Evolutionary conservation across 2,329 filamentous ascomycete genomes (phyloP), one percentile per base, ranked within the genome.

Genomic region (Aspergillus puulaauensis): DNA sequence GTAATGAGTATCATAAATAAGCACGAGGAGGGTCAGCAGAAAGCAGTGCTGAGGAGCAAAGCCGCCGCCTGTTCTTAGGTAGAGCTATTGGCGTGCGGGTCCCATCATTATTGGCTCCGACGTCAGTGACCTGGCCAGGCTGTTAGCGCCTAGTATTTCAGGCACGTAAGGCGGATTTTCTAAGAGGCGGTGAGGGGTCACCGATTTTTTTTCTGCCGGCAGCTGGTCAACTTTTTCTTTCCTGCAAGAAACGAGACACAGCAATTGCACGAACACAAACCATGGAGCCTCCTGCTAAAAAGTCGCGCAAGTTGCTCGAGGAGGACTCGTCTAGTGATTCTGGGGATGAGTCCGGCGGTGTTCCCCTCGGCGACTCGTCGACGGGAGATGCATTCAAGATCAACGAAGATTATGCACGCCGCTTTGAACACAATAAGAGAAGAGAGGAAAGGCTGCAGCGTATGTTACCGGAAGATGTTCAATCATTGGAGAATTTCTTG

Each of bases 401-500:
- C 75, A 98, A 99, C 75, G 82, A 92, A 72, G 91, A 96, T 52
- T 99, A 88, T 74, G 95, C 95, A 44, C 86, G 85, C 65, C 84
- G 91, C 41, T 98, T 96, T 68, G 95, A 99, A 75, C 84, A 98
- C 78, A 99, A 99, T 79, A 97, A 98, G 80, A 96, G 96, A 79
- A 86, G 93, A 57, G 93, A 96, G 71, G 95, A 99, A 73, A 79
- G 86, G 62, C 88, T 92, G 76, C 70, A 71, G 60, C 63, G 72
- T 75, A 73, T 61, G 70, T 66, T 17, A 37, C 35, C 12, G 5
- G 43, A n/a, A 17, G 17, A 2, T 19, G 33, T 47, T 4, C 41
- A 37, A 3, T 14, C 17, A 54, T 19, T 24, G 33, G 6, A 15
- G 17, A 23, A 7, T 9, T 12, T 49, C 24, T 3, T 14, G 44